These are phyloP conservation scores for Quaeritorhiza haematococci DNA, from an alignment of 371 early-diverging fungal genomes.

Conservation along the genomic window DNA sequence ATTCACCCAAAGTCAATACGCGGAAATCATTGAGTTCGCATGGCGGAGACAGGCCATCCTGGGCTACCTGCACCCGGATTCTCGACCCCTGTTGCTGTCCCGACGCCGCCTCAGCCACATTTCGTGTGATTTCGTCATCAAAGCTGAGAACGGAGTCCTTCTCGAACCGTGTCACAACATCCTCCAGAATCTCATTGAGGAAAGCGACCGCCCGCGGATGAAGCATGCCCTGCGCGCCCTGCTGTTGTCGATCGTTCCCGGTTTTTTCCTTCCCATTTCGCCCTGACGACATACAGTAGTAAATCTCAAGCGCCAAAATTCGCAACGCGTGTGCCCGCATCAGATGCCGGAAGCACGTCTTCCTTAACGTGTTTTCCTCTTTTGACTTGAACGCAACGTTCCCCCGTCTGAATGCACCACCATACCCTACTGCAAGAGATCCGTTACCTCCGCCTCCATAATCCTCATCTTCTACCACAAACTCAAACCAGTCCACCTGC, in stretches of 20 bases:
- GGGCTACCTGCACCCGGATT: too few relatives aligned
- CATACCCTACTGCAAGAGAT: not conserved
- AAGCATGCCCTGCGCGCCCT: too few relatives aligned
- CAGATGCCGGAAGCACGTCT: not conserved
- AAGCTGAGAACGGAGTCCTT: not conserved
- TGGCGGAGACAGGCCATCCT: too few relatives aligned
- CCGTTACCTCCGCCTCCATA: slow-evolving; percentile 2
- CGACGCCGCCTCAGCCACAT: not conserved
- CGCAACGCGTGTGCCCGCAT: slow-evolving; percentile 16
- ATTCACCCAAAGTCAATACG: too few relatives aligned
- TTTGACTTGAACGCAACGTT: not conserved
- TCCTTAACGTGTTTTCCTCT: not conserved
- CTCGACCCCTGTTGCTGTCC: not conserved
- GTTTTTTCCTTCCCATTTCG: too few relatives aligned
- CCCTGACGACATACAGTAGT: too few relatives aligned
- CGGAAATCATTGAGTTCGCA: not conserved
- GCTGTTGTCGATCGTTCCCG: too few relatives aligned
- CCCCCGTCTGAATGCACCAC: not conserved
- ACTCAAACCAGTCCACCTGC: not conserved
- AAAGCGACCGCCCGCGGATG: not conserved
- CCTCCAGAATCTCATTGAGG: not conserved
- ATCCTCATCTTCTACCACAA: not conserved
- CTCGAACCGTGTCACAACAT: not conserved
- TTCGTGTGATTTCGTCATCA: too few relatives aligned
- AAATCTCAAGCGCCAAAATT: slow-evolving; percentile 29